phyloP scores from a whole-genome alignment of 2,329 filamentous ascomycete genomes.

The Tetracladium maxilliforme region DNA sequence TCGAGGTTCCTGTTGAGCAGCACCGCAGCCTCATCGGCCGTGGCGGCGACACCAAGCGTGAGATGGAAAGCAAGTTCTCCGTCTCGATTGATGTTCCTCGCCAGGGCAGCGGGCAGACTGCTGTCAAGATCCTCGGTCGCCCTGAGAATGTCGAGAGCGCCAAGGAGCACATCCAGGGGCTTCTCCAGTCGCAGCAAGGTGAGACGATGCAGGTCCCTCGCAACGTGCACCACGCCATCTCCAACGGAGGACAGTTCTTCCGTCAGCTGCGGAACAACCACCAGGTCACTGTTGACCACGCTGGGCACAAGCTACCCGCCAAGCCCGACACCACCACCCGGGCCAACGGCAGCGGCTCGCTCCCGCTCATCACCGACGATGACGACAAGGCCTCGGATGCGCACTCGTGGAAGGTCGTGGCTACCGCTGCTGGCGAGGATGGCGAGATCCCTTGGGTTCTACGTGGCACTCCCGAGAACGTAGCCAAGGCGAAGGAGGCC shows the following conservation, averaged over 20 bases:
- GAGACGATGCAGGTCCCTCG: slow-evolving; percentile 77
- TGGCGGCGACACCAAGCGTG: slow-evolving; percentile 73
- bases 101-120: slow-evolving; percentile 70
- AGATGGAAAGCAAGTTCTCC: slow-evolving; percentile 73
- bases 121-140: slow-evolving; percentile 73
- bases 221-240: slow-evolving; percentile 68
- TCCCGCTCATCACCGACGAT: slow-evolving; percentile 92
- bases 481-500: slow-evolving; percentile 66
- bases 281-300: slow-evolving; percentile 85
- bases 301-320: slow-evolving; percentile 60
- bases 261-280: slow-evolving; percentile 74
- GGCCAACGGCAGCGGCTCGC: slow-evolving; percentile 42
- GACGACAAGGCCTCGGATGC: slow-evolving; percentile 45
- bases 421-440: slow-evolving; percentile 34
- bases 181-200: slow-evolving; percentile 77
- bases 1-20: slow-evolving; percentile 81
- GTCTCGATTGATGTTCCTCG: slow-evolving; percentile 84
- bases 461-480: slow-evolving; percentile 60
- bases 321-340: slow-evolving; percentile 41
- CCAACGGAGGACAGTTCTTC: slow-evolving; percentile 89
- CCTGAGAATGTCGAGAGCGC: slow-evolving; percentile 69
- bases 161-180: slow-evolving; percentile 65
- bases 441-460: slow-evolving; percentile 84
- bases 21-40: slow-evolving; percentile 85
- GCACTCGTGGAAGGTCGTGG: slow-evolving; percentile 75